Base-by-base conservation (phyloP, 2,329 filamentous ascomycete species). In the Colletotrichum sp. region DNA sequence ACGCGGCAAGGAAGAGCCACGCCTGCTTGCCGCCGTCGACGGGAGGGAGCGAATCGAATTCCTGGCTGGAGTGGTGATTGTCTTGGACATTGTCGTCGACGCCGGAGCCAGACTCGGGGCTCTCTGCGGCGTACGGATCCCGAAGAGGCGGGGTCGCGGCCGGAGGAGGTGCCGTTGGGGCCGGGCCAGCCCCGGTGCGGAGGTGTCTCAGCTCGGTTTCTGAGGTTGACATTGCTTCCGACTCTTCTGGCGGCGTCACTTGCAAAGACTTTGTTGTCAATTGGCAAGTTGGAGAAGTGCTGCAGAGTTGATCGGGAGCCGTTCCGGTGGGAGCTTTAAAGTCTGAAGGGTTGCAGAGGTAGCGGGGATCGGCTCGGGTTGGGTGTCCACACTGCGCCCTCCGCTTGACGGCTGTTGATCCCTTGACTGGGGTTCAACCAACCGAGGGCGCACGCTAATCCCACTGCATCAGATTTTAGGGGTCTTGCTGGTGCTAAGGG, bases 11-110 rank as follows among this genome's bases (percentile, higher is more conserved):
- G 72, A 82, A 81, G 2, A 82, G 79, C 78, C 82, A 86, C 6
- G 85, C 85, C 55, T 85, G 81, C 59, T 82, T 84, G 9, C 85
- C 85, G 16, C 80, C 76, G 74, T 86, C 85, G 5, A 81, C 84
- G 7, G 83, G 82, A 8, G 84, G 82, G 8, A 85, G 78, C 44
- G 84, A 81, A 59, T 36, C 30, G 69, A 78, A 78, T 57, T 77
- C 75, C 3, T 77, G 72, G 60, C 59, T 30, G 22, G 60, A 18
- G n/a, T n/a, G 32, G 28, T 62, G 66, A 9, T 65, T 24, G 66
- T 68, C 69, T 5, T 55, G 34, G 24, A 62, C 16, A 22, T 67
- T 69, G 22, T 48, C 48, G 34, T 48, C 72, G 67, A 22, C 15
- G 62, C 62, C 62, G 62, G 13, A 34, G 36, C 44, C 60, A 52